Base-by-base conservation (phyloP, 106 monocot species). In the Amphibolis antarctica region DNA sequence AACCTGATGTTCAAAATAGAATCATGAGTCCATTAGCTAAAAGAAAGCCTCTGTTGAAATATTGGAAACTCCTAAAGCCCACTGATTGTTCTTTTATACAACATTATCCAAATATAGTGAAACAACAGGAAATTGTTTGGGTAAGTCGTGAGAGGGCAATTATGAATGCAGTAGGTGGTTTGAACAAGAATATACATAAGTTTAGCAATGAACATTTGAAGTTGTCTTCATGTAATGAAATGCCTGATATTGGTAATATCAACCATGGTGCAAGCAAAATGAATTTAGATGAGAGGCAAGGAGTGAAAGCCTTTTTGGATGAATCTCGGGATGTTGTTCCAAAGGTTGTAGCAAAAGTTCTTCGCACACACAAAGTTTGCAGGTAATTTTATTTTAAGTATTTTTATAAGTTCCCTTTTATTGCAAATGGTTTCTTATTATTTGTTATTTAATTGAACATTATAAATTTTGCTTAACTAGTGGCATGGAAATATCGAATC, bases 1-100 rank as follows among this genome's bases (percentile, higher is more conserved):
- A 30, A 55, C 20, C 46, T 53, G 69, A 61, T 9, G 46, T 24
- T 49, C 28, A 69, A 17, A 64, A 20, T 28, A 53, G 54, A 17
- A 74, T 83, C 21, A 7, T 93, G 56, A 31, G 42, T 9, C 76
- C 73, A 54, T 46, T 93, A 64, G 82, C 88, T 68, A 67, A 71
- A 62, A 42, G 71, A 71, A 77, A 88, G 65, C 19, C 62, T 54
- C 22, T 11, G 23, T 74, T 78, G 27, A 53, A 73, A 12, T 88
- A 96, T 60, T 89, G 81, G 81, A 96, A 84, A 78, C 82, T 89
- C 69, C 81, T 72, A 70, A 79, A 79, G 45, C 68, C 70, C 45
- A 44, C 68, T 12, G 86, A 86, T 70, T 0, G 31, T 9, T 75
- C 78, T 25, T 85, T 87, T 64, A 69, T 81, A 50, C 80, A 81